phyloP scores from a whole-genome alignment of 2,329 filamentous ascomycete genomes.

The Neonectria coccinea region DNA sequence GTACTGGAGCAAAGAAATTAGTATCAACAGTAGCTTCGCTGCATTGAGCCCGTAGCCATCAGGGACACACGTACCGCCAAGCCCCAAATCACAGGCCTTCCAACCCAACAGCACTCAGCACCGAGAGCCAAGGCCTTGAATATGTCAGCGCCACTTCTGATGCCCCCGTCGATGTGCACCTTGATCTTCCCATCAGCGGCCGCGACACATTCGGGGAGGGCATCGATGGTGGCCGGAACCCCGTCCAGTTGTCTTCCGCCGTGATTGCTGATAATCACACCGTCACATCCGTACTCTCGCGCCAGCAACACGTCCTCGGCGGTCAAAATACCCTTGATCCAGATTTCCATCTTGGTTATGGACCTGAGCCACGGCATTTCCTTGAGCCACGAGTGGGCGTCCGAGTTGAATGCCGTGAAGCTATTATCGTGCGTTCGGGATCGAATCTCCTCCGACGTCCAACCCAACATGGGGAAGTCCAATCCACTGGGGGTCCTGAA shows the following conservation, averaged over 20 bases:
- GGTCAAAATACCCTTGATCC: conserved; percentile 59
- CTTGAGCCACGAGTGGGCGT: conserved; percentile 57
- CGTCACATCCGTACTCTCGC: conserved; percentile 52
- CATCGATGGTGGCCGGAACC: conserved; percentile 58
- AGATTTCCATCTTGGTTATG: conserved; percentile 62
- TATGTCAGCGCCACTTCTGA: conserved; percentile 48
- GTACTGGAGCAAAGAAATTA: not conserved
- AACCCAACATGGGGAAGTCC: conserved; percentile 3
- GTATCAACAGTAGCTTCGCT: not conserved
- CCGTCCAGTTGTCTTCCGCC: conserved; percentile 61
- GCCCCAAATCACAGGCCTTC: conserved; percentile 31
- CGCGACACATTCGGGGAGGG: not conserved
- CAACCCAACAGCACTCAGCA: conserved; percentile 38
- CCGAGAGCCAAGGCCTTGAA: conserved; percentile 52
- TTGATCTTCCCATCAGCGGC: not conserved
- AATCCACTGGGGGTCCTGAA: conserved; percentile 11
- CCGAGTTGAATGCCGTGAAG: conserved; percentile 38
- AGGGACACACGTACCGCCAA: conserved; percentile 23
- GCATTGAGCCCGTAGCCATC: too few species aligned
- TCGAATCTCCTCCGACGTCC: not conserved
- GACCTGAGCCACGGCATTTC: conserved; percentile 64
- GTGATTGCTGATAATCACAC: conserved; percentile 59
- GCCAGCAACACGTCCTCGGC: conserved; percentile 56
- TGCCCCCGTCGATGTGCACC: conserved; percentile 13
- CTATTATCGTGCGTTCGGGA: conserved; percentile 7